Percentiles rank a stretch among this genome's conserved stretches.
Conservation (phyloP, 164 flowering plant genomes). For the Magnolia sinica region DNA sequence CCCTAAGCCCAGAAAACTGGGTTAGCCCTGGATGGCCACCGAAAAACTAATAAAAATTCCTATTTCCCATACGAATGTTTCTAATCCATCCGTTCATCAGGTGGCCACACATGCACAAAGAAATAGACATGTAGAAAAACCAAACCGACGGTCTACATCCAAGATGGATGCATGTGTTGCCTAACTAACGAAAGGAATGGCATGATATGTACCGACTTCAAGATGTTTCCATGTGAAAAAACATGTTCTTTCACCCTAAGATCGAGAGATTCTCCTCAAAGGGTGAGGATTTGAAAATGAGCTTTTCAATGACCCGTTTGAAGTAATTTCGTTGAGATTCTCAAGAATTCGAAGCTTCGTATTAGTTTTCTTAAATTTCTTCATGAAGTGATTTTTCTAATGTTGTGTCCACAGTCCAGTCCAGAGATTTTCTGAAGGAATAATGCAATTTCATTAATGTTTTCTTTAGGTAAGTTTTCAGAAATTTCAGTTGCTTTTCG, state of each 20-base stretch:
- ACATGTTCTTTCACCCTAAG: not conserved
- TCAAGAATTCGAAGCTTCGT: not conserved
- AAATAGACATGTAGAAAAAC: no score
- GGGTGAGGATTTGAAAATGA: not conserved
- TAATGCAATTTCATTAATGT: not conserved
- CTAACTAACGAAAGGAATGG: no score
- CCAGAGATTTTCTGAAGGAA: not conserved
- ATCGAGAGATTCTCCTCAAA: not conserved
- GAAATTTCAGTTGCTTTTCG: not conserved
- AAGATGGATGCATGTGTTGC: no score
- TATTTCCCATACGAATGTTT: no score
- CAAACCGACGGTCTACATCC: no score
- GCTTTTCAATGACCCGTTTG: not conserved
- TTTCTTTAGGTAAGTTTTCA: not conserved
- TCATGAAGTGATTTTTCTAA: not conserved
- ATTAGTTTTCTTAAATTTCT: not conserved
- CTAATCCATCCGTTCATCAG: no score
- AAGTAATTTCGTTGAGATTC: not conserved
- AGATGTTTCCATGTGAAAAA: not conserved
- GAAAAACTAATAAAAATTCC: no score
- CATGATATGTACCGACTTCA: not conserved
- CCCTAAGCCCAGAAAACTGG: no score
- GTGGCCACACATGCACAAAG: no score
- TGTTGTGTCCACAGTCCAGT: not conserved
- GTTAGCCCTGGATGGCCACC: no score